phyloP scores from a whole-genome alignment of 1,284 basidiomycete genomes.

The Mrakiaceae sp. region DNA sequence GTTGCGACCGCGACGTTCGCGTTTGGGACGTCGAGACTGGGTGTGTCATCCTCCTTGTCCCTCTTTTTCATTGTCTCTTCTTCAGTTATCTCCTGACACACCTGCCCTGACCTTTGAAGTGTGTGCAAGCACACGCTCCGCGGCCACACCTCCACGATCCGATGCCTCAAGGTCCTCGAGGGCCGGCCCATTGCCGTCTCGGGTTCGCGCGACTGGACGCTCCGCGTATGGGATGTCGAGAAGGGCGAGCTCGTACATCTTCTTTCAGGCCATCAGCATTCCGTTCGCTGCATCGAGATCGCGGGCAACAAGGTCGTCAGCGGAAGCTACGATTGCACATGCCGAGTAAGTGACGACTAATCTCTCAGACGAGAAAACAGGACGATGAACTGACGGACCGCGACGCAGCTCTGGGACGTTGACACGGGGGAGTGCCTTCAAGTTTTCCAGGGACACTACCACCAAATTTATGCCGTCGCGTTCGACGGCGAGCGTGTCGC shows the following conservation, averaged over 20 bases:
- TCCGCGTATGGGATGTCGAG: constrained; percentile 90
- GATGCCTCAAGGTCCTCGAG: constrained; percentile 80
- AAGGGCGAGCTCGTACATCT: constrained; percentile 57
- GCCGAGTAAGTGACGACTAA: constrained; percentile 46
- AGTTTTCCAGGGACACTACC: constrained; percentile 75
- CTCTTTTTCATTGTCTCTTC: background rate
- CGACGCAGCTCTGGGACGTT: constrained; percentile 59
- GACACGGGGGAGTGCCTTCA: constrained; percentile 78
- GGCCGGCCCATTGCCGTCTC: constrained; percentile 78
- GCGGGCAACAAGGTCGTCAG: constrained; percentile 69
- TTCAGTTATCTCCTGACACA: background rate
- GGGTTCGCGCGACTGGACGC: constrained; percentile 73
- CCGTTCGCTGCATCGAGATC: constrained; percentile 81
- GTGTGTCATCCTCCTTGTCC: constrained; percentile 37
- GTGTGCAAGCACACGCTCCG: constrained; percentile 65
- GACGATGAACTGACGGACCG: background rate
- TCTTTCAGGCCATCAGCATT: constrained; percentile 66
- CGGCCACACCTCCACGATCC: constrained; percentile 84
- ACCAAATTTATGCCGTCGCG: constrained; percentile 87
- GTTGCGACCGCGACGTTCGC: constrained; percentile 76
- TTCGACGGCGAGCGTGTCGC: constrained; percentile 79
- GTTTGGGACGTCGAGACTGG: constrained; percentile 87
- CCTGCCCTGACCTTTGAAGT: constrained; percentile 33
- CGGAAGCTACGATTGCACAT: constrained; percentile 80
- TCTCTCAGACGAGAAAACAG: background rate